Conservation (phyloP, 2,329 filamentous ascomycete species). For the Gyromitra esculenta region DNA sequence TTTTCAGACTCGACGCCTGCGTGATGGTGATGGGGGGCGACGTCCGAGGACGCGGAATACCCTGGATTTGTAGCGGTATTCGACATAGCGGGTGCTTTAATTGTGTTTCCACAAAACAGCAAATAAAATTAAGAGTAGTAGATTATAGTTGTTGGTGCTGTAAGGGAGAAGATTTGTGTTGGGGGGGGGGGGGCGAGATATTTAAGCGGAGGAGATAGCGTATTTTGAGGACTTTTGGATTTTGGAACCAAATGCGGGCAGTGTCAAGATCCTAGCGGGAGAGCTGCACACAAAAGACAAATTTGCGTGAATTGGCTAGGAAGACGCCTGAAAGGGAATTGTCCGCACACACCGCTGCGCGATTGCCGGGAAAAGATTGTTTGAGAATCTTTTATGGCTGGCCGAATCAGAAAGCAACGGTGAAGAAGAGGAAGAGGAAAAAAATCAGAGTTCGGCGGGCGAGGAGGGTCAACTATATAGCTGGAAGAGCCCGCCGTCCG, state of each 20-base stretch:
- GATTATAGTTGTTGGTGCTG: slow-evolving; percentile 8
- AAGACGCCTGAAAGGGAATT: slow-evolving; percentile 50
- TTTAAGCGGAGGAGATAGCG: slow-evolving; percentile 42
- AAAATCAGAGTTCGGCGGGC: slow-evolving; percentile 46
- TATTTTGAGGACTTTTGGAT: slow-evolving; percentile 40
- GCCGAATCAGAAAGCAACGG: slow-evolving; percentile 54
- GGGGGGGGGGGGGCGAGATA: slow-evolving; percentile 34
- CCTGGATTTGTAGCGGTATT: slow-evolving; percentile 52
- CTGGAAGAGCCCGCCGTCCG: slow-evolving; percentile 38
- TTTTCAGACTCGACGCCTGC: slow-evolving; percentile 67
- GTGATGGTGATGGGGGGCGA: slow-evolving; percentile 62
- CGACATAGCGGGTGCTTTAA: slow-evolving; percentile 54
- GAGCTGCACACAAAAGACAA: slow-evolving; percentile 52
- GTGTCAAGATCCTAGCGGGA: slow-evolving; percentile 48
- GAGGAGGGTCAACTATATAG: slow-evolving; percentile 50
- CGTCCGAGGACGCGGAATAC: slow-evolving; percentile 43
- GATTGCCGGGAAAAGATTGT: slow-evolving; percentile 54
- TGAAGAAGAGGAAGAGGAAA: slow-evolving; percentile 45
- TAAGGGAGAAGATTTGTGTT: slow-evolving; percentile 22
- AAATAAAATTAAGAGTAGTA: background rate
- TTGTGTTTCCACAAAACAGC: slow-evolving; percentile 48
- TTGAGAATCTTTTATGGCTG: slow-evolving; percentile 52
- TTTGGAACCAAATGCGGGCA: slow-evolving; percentile 53
- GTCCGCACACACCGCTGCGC: slow-evolving; percentile 52
- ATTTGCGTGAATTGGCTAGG: slow-evolving; percentile 52